Evolutionary conservation across 345 rosid species (phyloP).

Genomic region (Eucalyptus camaldulensis): DNA sequence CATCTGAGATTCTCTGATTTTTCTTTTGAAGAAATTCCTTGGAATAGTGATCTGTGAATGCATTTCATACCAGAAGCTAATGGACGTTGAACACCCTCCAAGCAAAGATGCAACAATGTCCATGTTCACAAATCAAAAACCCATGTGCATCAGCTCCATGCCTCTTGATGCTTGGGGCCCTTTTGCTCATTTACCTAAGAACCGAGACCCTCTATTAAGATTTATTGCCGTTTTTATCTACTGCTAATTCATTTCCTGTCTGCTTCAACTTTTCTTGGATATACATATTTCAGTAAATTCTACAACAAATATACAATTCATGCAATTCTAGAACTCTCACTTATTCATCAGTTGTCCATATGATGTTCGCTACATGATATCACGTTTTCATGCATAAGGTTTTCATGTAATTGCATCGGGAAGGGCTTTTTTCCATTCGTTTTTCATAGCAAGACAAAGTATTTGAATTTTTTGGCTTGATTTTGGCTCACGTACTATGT

Average conservation of each 20-base stretch:
- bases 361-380: background rate
- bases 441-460: too few species aligned
- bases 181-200: background rate
- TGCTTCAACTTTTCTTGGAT: background rate
- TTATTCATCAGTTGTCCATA: background rate
- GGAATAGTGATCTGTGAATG: background rate
- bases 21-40: background rate
- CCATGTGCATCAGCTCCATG: background rate
- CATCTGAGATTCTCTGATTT: background rate
- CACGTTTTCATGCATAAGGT: fast-evolving
- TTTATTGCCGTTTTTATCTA: background rate
- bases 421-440: background rate
- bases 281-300: background rate
- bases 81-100: background rate
- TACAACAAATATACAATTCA: background rate
- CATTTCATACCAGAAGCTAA: background rate
- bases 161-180: background rate
- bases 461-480: background rate
- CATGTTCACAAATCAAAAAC: background rate
- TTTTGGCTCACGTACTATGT: fast-evolving
- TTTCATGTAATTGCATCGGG: background rate
- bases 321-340: background rate
- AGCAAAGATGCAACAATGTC: background rate
- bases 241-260: background rate
- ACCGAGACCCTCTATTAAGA: background rate